These are phyloP conservation scores for Russula earlei DNA, from an alignment of 768 basidiomycete genomes.

Conservation along the genomic window DNA sequence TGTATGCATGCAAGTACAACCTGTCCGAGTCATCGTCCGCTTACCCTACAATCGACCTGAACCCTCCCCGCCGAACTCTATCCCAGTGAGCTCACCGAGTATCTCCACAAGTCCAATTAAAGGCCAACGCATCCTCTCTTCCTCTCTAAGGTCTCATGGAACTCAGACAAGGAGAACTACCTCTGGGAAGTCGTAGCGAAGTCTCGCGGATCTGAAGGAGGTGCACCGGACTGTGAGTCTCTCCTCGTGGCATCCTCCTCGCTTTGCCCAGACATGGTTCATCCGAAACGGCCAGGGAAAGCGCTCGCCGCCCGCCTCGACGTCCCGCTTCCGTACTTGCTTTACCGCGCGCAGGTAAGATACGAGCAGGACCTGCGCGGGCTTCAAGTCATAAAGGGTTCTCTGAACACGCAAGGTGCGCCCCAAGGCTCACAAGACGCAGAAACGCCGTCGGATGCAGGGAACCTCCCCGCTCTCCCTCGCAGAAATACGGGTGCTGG, in stretches of 20 bases:
- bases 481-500: slow-evolving; percentile 15
- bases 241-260: background rate
- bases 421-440: slow-evolving; percentile 26
- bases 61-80: slow-evolving; percentile 54
- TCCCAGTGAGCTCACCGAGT: slow-evolving; percentile 42
- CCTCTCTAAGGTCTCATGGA: slow-evolving; percentile 77
- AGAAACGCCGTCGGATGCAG: slow-evolving; percentile 2
- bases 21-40: slow-evolving; percentile 56
- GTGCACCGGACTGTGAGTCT: slow-evolving; percentile 69
- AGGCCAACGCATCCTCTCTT: background rate
- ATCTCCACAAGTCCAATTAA: background rate
- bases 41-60: slow-evolving; percentile 74
- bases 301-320: slow-evolving; percentile 69
- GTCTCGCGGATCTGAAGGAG: slow-evolving; percentile 61
- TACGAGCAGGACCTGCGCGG: slow-evolving; percentile 82
- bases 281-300: slow-evolving; percentile 49
- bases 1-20: slow-evolving; percentile 9
- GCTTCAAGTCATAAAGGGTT: slow-evolving; percentile 59
- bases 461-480: slow-evolving; percentile 13
- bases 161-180: slow-evolving; percentile 69
- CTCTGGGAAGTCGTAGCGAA: slow-evolving; percentile 83
- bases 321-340: slow-evolving; percentile 75
- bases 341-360: slow-evolving; percentile 74
- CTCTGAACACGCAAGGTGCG: slow-evolving; percentile 39
- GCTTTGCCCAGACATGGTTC: background rate